Evolutionary conservation across 805 yeast species (phyloP), one percentile per base, ranked within the genome.

Genomic region (Nematodospora valgi): DNA sequence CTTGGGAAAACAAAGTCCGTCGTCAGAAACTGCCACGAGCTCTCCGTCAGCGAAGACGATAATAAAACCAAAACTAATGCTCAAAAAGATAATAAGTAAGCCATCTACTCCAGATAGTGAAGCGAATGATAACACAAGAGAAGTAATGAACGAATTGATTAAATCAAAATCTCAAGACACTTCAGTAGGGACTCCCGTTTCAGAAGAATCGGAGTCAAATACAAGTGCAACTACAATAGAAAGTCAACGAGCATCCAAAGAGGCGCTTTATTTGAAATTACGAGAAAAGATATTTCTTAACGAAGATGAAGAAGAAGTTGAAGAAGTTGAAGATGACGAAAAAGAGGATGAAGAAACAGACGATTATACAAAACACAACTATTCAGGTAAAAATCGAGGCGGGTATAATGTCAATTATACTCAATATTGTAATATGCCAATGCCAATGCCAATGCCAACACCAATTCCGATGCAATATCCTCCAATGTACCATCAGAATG

Each of bases 261-360:
- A 62, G 29, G 70, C 65, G 10, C 51, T 62, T 21, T 68, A 68
- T 41, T 54, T 51, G 41, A 59, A 59, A 40, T 59, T 67, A 8
- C 47, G 72, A 21, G 64, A 59, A 18, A 48, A 66, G 29, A 68
- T 68, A 15, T 66, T 68, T 40, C 41, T 42, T 11, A 37, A 38
- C n/a, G 43, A 35, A 8, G 43, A 41, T 4, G 48, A 41, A 6
- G 39, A 34, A 5, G 37, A 37, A 2, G 43, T 45, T 7, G 52
- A 44, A 4, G 47, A 45, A n/a, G 52, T 41, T 3, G 42, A 35
- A 27, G 40, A 39, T 9, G 48, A 39, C 11, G 42, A 41, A 6
- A 35, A 35, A 4, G 40, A 37, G 13, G 35, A 28, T 9, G 34
- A 35, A n/a, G 37, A 33, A 12, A 27, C 24, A n/a, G 41, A 38